Evolutionary conservation across 371 early-diverging fungal genomes (phyloP).

Genomic region (Mucor lusitanicus): DNA sequence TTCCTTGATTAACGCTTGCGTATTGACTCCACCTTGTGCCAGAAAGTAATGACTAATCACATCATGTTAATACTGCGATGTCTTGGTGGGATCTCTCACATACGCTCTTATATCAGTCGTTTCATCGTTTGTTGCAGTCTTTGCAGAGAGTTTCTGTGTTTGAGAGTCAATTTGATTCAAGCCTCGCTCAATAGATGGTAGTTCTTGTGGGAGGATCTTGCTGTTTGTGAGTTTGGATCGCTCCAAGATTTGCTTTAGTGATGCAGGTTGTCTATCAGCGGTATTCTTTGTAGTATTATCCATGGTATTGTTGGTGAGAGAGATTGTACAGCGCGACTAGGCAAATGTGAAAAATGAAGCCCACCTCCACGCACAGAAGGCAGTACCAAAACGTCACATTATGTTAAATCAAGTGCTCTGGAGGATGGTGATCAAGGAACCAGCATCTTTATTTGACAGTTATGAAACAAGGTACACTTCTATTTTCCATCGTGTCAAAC

Average conservation of each 20-base stretch:
- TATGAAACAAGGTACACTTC: not conserved
- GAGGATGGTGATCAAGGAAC: no score
- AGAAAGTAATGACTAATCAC: slow-evolving; percentile 43
- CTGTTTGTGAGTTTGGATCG: slow-evolving; percentile 37
- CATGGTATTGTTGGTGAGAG: not conserved
- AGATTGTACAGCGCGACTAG: not conserved
- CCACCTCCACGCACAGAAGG: not conserved
- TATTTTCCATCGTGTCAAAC: not conserved
- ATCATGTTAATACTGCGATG: not conserved
- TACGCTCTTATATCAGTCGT: slow-evolving; percentile 44
- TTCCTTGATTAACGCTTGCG: slow-evolving; percentile 43
- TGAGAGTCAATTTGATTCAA: slow-evolving; percentile 43
- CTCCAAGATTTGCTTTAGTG: slow-evolving; percentile 40
- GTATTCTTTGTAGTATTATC: not conserved
- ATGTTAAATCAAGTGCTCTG: not conserved
- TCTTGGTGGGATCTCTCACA: not conserved
- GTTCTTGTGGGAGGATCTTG: slow-evolving; percentile 30
- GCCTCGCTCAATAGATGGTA: slow-evolving; percentile 44
- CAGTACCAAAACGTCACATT: not conserved
- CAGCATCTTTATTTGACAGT: not conserved
- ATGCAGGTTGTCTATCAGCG: slow-evolving; percentile 11
- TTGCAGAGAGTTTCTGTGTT: slow-evolving; percentile 30
- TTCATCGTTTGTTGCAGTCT: slow-evolving; percentile 16
- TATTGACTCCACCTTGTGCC: slow-evolving; percentile 48
- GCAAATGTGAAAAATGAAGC: not conserved